Conservation (phyloP, 768 basidiomycete species). For the Termitomyces heimii region DNA sequence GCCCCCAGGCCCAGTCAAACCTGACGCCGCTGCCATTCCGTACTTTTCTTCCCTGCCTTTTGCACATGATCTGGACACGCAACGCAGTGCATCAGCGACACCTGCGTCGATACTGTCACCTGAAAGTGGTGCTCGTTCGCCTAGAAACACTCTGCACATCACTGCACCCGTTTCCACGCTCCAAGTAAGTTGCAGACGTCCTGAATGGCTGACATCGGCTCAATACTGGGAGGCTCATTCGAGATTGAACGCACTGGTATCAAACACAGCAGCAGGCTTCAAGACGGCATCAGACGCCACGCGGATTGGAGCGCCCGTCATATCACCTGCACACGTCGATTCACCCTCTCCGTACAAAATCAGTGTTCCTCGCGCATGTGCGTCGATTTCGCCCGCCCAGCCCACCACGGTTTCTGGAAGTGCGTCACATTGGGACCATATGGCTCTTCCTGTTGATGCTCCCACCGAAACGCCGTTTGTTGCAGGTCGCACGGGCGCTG, state of each 20-base stretch:
- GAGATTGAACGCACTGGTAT: neutral
- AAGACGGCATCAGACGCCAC: neutral
- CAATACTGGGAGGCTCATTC: neutral
- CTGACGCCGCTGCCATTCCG: neutral
- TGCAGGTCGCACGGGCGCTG: neutral
- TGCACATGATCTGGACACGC: neutral
- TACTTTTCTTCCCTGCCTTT: neutral
- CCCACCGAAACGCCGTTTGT: neutral
- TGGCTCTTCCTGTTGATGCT: neutral
- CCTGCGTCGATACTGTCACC: neutral
- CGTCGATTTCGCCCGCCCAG: neutral
- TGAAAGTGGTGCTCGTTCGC: neutral
- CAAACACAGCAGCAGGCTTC: neutral
- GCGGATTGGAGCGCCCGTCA: neutral
- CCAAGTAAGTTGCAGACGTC: neutral
- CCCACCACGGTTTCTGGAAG: neutral
- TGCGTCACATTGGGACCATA: neutral
- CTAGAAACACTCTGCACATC: neutral
- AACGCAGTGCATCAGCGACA: neutral
- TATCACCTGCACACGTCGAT: neutral
- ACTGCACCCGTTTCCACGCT: neutral
- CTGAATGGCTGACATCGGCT: conserved; percentile 1
- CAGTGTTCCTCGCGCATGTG: neutral
- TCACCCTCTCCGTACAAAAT: neutral
- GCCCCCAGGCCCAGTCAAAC: neutral